Evolutionary conservation across 805 yeast genomes (phyloP), one percentile per base, ranked within the genome.

Genomic region (Pichia paraexigua): DNA sequence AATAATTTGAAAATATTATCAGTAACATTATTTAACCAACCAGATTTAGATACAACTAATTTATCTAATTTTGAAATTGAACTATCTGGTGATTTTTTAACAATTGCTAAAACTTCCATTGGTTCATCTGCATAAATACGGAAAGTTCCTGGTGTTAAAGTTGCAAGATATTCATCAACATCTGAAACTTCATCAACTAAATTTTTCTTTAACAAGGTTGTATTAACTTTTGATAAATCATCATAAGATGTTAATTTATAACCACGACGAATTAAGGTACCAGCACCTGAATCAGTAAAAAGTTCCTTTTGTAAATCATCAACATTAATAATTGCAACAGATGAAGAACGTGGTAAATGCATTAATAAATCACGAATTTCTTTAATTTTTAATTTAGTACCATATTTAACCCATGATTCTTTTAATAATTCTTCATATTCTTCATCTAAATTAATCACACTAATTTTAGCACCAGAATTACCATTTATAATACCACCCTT

Each of bases 241-340:
- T 80, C 77, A 66, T 89, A 82, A 62, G 81, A 83, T 52, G 85
- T 68, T 58, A 94, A 77, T 71, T 88, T 89, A 73, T 92, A 88
- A 56, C 99, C 99, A 70, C 99, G 83, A 78, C 99, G 86, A 62
- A 94, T 90, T 74, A 94, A 77, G 45, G 99, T 94, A 65, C 99
- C 99, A 30, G 99, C 99, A 70, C 99, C 99, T 18, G 96, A 86
- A 69, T 94, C 99, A 41, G 99, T 94, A 72, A 94, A 94, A 64
- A 94, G 79, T 71, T 94, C 99, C 68, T 92, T 94, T 72, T 94
- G 98, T 63, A 94, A 78, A 67, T 94, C 97, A 62, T 87, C 80
- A 44, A 94, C 97, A 59, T 92, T 87, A 62, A 94, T 94, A 66
- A 94, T 94, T 43, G 99, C 99, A 46, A 94, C 99, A 5, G 97